Evolutionary conservation across 1,284 basidiomycete genomes (phyloP), one percentile per base, ranked within the genome.

Genomic region (Trichosporon ovoides): DNA sequence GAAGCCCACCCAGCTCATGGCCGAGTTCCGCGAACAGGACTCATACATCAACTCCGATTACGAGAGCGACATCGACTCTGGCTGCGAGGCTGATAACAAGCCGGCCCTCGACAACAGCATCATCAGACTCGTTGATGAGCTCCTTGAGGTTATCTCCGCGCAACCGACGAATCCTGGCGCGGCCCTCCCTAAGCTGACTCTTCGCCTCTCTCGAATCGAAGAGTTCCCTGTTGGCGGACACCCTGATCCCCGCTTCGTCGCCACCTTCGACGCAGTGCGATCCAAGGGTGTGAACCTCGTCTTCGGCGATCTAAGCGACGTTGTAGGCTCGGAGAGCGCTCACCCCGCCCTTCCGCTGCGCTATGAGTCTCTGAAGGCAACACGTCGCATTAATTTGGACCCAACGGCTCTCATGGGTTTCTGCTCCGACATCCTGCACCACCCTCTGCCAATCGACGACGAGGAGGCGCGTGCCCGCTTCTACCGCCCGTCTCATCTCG

Each of bases 1-100:
- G 58, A 91, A 87, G 67, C 87, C 88, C 59, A 81, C 85, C 0
- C 83, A 87, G 3, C 79, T 91, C 22, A 76, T 87, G 14, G 82
- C 86, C 24, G 89, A 91, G 70, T 87, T 91, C 63, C 82, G 86
- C 36, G 88, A 91, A 75, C 83, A 88, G 48, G 89, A 91, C 66
- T 89, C 87, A 1, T 91, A 89, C 70, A 67, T 86, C 35, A 88
- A 70, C 37, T 69, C 66, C 35, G 71, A 74, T 50, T 68, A 52
- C 49, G 68, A 71, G 48, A 61, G 62, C 5, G 63, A 62, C 16
- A 56, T 50, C 16, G 43, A 48, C 43, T 48, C 43, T 18, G 43
- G 43, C 14, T 48, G 22, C 40, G 56, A 35, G n/a, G 16, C 36
- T 2, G 83, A 83, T 7, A 80, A 81, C 31, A 83, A 83, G 4